Percentiles rank a stretch among this genome's conserved stretches.
Conservation (phyloP, 495 filamentous ascomycete species). For the Aspergillus sclerotiicarbonarius region DNA sequence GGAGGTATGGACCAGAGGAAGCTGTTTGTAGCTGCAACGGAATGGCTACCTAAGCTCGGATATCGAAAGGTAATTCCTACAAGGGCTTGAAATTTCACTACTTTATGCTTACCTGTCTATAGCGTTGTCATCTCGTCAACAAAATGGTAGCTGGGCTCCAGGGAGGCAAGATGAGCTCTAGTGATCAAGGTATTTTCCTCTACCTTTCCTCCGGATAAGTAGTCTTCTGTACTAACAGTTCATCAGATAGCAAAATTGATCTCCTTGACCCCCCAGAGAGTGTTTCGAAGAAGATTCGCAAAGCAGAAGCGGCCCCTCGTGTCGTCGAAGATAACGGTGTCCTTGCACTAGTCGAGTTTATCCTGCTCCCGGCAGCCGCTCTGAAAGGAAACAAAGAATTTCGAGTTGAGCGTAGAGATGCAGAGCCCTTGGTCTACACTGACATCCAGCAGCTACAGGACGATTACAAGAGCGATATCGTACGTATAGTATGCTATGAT, state of each 20-base stretch:
- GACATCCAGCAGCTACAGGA: conserved; percentile 66
- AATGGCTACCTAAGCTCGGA: conserved; percentile 44
- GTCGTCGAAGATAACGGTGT: conserved; percentile 83
- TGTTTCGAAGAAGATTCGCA: conserved; percentile 76
- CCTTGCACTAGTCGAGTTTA: conserved; percentile 76
- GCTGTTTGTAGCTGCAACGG: conserved; percentile 76
- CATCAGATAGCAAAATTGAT: conserved; percentile 69
- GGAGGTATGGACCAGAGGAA: conserved; percentile 82
- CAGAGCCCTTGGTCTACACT: conserved; percentile 74
- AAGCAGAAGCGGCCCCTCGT: conserved; percentile 72
- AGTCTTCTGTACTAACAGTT: conserved; percentile 2
- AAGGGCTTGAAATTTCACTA: background rate
- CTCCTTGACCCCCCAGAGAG: conserved; percentile 73
- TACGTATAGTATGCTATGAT: conserved; percentile 41
- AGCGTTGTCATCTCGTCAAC: conserved; percentile 84
- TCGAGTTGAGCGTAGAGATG: conserved; percentile 36
- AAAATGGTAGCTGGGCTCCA: conserved; percentile 83
- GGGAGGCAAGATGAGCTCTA: conserved; percentile 78
- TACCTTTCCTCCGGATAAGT: background rate
- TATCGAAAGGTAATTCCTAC: conserved; percentile 43
- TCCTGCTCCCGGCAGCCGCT: conserved; percentile 69
- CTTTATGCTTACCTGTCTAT: background rate
- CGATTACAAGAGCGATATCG: conserved; percentile 78
- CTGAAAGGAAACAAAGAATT: conserved; percentile 38
- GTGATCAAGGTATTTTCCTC: conserved; percentile 34